Percentiles rank a stretch among this genome's conserved stretches.
Evolutionary conservation across 2,329 filamentous ascomycete genomes (phyloP).

Genomic region (Pseudogymnoascus sp.): DNA sequence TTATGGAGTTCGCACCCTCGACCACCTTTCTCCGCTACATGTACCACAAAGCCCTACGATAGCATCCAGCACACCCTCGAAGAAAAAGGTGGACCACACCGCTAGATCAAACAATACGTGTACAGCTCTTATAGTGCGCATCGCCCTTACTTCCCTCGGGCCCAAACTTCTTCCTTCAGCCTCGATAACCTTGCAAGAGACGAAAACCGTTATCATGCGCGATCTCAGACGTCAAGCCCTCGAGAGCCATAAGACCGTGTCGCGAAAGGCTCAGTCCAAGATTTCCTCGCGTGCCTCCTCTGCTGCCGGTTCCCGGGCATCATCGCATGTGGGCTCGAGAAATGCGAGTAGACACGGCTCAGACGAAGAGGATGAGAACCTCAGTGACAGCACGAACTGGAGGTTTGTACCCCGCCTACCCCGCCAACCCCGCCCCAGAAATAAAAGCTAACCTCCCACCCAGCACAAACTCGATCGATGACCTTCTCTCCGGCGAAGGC

Average conservation of each 20-base stretch:
- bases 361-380: slow-evolving; percentile 44
- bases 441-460: neutral
- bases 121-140: neutral
- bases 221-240: slow-evolving; percentile 45
- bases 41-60: slow-evolving; percentile 5
- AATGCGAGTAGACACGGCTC: slow-evolving; percentile 41
- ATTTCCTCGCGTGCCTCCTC: slow-evolving; percentile 39
- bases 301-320: slow-evolving; percentile 39
- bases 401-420: slow-evolving; percentile 31
- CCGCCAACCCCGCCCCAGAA: neutral
- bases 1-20: neutral
- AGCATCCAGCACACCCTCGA: neutral
- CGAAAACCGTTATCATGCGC: slow-evolving; percentile 19
- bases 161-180: neutral
- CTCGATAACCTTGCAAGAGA: neutral
- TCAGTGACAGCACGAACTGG: slow-evolving; percentile 46
- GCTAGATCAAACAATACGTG: neutral
- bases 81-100: slow-evolving; percentile 1
- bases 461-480: slow-evolving; percentile 42
- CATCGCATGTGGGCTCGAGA: slow-evolving; percentile 40
- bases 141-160: neutral
- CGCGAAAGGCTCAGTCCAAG: slow-evolving; percentile 45
- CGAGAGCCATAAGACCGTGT: slow-evolving; percentile 50
- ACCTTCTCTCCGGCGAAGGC: slow-evolving; percentile 34
- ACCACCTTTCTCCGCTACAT: neutral